Conservation (phyloP, 2,329 filamentous ascomycete species). For the Fusarium sacchari region DNA sequence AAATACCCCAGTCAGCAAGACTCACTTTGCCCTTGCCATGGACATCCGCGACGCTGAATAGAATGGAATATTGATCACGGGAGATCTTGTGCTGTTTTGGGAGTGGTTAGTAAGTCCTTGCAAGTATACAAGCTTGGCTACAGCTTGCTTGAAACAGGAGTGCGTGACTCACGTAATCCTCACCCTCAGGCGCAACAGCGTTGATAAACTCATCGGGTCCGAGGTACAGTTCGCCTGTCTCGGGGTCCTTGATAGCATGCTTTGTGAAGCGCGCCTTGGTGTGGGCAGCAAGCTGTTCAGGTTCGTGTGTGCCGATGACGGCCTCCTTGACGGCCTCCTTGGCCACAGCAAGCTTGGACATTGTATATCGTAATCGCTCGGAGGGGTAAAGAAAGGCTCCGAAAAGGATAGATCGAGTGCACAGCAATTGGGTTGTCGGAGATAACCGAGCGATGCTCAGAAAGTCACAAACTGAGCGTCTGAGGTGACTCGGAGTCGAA, state of each 20-base stretch:
- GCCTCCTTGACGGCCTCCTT: constrained; percentile 82
- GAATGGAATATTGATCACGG: constrained; percentile 91
- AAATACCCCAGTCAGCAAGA: constrained; percentile 88
- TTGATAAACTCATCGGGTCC: constrained; percentile 87
- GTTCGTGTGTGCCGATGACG: constrained; percentile 71
- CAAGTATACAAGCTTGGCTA: constrained; percentile 5
- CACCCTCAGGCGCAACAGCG: constrained; percentile 84
- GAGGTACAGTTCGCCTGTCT: constrained; percentile 82
- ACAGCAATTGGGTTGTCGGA: constrained; percentile 34
- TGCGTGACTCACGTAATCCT: constrained; percentile 83
- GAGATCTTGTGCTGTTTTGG: constrained; percentile 89
- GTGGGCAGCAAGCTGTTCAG: constrained; percentile 75
- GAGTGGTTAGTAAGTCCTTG: constrained; percentile 24
- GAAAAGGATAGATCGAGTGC: constrained; percentile 16
- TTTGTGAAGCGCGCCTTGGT: constrained; percentile 79
- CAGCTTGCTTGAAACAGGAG: neutral
- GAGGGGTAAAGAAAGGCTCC: constrained; percentile 18
- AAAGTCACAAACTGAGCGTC: constrained; percentile 11
- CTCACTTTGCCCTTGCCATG: constrained; percentile 76
- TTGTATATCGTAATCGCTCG: constrained; percentile 42
- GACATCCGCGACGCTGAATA: constrained; percentile 91
- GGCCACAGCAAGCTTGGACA: constrained; percentile 59
- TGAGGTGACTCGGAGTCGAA: neutral
- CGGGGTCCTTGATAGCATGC: constrained; percentile 79
- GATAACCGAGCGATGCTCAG: constrained; percentile 19